Evolutionary conservation across 352 stramenopile genomes (phyloP).

Genomic region (Paralagenidium karlingii): DNA sequence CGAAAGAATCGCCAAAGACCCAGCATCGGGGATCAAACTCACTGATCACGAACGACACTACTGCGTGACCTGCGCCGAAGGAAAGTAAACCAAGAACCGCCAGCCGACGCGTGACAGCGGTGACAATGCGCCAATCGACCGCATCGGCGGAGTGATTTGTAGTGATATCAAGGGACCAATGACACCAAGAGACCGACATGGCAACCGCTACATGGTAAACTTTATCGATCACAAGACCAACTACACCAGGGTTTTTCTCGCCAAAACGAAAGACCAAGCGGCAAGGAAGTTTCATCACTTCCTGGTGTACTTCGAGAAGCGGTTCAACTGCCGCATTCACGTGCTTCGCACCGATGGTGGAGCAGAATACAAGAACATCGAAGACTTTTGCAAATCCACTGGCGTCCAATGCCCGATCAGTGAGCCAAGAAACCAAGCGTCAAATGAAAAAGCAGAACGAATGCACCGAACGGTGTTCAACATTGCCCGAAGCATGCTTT

Average conservation of each 20-base stretch:
- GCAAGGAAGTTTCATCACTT: background rate
- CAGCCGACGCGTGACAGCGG: background rate
- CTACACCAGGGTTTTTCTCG: constrained; percentile 1
- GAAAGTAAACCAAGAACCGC: background rate
- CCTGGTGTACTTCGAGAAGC: constrained; percentile 1
- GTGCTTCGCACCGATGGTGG: background rate
- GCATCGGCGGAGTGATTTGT: background rate
- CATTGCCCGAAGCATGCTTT: constrained; percentile 3
- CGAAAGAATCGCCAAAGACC: background rate
- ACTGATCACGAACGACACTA: background rate
- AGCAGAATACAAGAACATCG: background rate
- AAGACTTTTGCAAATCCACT: background rate
- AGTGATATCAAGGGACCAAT: constrained; percentile 1
- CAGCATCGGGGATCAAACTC: background rate
- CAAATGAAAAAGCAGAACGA: background rate
- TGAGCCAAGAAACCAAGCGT: background rate
- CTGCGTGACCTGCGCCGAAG: background rate
- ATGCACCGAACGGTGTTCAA: background rate
- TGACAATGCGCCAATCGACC: background rate
- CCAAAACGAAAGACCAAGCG: background rate
- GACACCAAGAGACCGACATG: constrained; percentile 1
- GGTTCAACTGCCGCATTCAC: constrained; percentile 1
- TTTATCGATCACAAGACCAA: constrained; percentile 2
- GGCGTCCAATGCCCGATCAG: background rate
- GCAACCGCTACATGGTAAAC: constrained; percentile 1